Base-by-base conservation (phyloP, 2,329 filamentous ascomycete species). In the Fusarium sp. region DNA sequence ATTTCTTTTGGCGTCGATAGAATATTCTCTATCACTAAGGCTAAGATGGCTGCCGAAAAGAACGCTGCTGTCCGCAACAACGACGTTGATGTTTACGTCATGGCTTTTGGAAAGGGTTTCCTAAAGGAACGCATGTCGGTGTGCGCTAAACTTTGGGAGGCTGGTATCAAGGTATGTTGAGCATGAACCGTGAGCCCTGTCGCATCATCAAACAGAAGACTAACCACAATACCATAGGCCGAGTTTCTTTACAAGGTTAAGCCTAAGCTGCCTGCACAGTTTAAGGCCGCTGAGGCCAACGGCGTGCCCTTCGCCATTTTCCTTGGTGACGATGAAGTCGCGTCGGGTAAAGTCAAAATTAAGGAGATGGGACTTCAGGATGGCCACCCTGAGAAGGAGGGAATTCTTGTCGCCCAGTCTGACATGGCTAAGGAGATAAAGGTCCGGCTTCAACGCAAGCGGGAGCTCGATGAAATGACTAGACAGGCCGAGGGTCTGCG, bases 1-100 rank as follows among this genome's bases (percentile, higher is more conserved):
- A 92, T 97, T 71, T 97, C 94, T 3, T 97, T 98, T 76, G 95
- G 95, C 56, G 93, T 97, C 48, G 95, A 98, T 79, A 90, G 95
- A 72, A 97, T 98, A 75, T 97, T 97, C 82, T 93, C 92, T 72
- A 94, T 97, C 75, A 93, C 91, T 68, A 94, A 97, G 79, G 90
- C 92, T 14, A 85, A 66, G 49, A 84, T 93, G 77, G 88, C 87
- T 65, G 87, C 85, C 58, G 87, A 88, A 59, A 84, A 86, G 73
- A 85, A 52, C 84, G 92, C 67, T 84, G 48, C 62, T 10, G 72
- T 74, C 35, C 72, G 72, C 41, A 65, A 85, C 68, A 93, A 90
- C 75, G 92, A 96, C 72, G 90, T 94, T 4, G 94, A 98, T 75
- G 94, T 94, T 45, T 97, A 89, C 79, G 91, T 98, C 75, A 98